Evolutionary conservation across 345 rosid genomes (phyloP).

Genomic region (Salix dunnii): DNA sequence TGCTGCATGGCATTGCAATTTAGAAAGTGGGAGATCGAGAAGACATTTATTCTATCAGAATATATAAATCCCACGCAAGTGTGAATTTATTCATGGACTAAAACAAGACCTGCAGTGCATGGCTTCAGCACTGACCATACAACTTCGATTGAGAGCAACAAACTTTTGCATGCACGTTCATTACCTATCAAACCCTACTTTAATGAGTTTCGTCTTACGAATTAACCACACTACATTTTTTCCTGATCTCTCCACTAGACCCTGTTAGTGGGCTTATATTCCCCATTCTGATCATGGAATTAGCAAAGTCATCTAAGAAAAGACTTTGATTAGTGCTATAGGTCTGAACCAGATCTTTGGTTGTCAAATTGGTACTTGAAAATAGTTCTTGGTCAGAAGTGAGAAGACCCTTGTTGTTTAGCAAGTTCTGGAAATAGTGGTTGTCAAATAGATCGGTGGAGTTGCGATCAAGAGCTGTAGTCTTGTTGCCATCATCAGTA

Average conservation of each 20-base stretch:
- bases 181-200: too few species aligned
- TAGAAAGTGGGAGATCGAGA: neutral
- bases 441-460: slow-evolving; percentile 26
- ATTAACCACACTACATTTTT: slow-evolving; percentile 20
- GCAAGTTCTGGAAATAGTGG: slow-evolving; percentile 24
- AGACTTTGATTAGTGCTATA: slow-evolving; percentile 11
- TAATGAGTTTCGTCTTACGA: neutral
- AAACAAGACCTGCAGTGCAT: neutral
- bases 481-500: slow-evolving; percentile 15
- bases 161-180: too few species aligned
- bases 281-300: slow-evolving; percentile 40
- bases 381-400: slow-evolving; percentile 24
- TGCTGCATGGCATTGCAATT: too few species aligned
- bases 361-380: slow-evolving; percentile 4
- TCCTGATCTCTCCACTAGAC: slow-evolving; percentile 18
- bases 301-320: slow-evolving; percentile 2
- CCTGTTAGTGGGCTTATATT: slow-evolving; percentile 33
- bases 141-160: too few species aligned
- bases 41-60: neutral
- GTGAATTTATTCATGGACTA: neutral
- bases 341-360: slow-evolving; percentile 14
- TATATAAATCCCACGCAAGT: neutral
- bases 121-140: neutral
- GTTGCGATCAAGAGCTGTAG: slow-evolving; percentile 21
- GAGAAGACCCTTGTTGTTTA: slow-evolving; percentile 23